Conservation (phyloP, 768 basidiomycete species). For the Lentinula guzmanii region DNA sequence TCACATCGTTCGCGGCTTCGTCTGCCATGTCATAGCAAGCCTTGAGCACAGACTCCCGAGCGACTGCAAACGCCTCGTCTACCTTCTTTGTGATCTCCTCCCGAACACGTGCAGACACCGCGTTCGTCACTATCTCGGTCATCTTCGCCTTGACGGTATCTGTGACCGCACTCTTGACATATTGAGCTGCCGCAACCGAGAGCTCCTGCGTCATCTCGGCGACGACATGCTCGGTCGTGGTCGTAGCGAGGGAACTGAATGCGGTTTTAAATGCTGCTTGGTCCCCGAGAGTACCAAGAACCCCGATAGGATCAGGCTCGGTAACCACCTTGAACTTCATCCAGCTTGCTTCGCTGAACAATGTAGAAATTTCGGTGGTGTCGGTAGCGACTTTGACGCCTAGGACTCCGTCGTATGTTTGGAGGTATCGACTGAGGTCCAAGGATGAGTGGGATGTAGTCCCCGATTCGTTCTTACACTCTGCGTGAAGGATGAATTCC, state of each 20-base stretch:
- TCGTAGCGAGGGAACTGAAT: not conserved
- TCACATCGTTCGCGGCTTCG: not conserved
- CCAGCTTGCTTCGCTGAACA: slow-evolving; percentile 2
- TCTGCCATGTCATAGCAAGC: not conserved
- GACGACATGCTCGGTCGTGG: not conserved
- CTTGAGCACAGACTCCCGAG: not conserved
- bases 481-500: not conserved
- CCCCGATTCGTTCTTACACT: not conserved
- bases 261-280: not conserved
- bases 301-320: not conserved
- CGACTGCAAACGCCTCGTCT: not conserved
- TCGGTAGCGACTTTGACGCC: not conserved
- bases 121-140: not conserved
- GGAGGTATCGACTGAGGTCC: not conserved
- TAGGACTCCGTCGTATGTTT: not conserved
- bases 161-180: not conserved
- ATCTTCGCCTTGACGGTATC: not conserved
- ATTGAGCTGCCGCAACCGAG: not conserved
- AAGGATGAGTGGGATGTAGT: not conserved
- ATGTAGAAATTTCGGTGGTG: not conserved
- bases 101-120: not conserved
- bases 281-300: not conserved
- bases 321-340: slow-evolving; percentile 6
- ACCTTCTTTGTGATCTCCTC: not conserved
- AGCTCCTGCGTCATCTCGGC: not conserved